Percentiles rank a stretch among this genome's conserved stretches.
phyloP scores from a whole-genome alignment of 352 stramenopile species.

The Aphanomyces cochlioides region DNA sequence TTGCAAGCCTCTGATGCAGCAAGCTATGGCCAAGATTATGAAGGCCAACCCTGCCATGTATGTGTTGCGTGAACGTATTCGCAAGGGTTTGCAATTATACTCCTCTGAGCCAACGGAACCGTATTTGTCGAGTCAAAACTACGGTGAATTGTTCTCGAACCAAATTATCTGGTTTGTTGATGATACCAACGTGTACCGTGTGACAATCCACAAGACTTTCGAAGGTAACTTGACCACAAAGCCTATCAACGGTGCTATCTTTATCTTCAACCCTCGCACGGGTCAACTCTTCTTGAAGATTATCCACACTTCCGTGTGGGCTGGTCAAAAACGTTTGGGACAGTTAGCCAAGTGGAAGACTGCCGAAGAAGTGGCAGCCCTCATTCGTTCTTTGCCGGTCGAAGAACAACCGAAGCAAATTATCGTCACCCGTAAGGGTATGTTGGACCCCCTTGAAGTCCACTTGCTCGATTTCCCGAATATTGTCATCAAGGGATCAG shows the following conservation, averaged over 20 bases:
- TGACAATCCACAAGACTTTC: constrained; percentile 99
- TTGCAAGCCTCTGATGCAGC: constrained; percentile 98
- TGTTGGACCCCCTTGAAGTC: constrained; percentile 99
- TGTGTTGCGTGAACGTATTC: constrained; percentile 98
- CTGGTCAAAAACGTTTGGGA: constrained; percentile 98
- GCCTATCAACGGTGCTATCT: constrained; percentile 99
- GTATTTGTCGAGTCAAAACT: constrained; percentile 99
- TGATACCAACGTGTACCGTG: constrained; percentile 98
- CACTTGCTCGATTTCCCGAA: constrained; percentile 99
- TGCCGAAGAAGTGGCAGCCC: constrained; percentile 98
- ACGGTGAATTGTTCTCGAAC: constrained; percentile 99
- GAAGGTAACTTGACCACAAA: constrained; percentile 99
- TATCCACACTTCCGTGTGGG: constrained; percentile 99
- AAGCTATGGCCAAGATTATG: constrained; percentile 99
- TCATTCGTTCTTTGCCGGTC: constrained; percentile 98
- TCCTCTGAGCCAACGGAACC: constrained; percentile 99
- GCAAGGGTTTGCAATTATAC: constrained; percentile 99
- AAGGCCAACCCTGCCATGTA: constrained; percentile 99
- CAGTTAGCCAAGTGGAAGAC: constrained; percentile 99
- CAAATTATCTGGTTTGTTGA: constrained; percentile 99
- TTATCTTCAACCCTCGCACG: constrained; percentile 99
- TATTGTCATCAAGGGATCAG: constrained; percentile 99
- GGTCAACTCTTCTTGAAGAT: constrained; percentile 99
- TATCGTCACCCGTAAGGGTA: constrained; percentile 99
- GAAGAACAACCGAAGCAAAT: constrained; percentile 99